These are phyloP conservation scores for Macrolepiota dolichaula DNA, from an alignment of 768 basidiomycete species.

Conservation along the genomic window DNA sequence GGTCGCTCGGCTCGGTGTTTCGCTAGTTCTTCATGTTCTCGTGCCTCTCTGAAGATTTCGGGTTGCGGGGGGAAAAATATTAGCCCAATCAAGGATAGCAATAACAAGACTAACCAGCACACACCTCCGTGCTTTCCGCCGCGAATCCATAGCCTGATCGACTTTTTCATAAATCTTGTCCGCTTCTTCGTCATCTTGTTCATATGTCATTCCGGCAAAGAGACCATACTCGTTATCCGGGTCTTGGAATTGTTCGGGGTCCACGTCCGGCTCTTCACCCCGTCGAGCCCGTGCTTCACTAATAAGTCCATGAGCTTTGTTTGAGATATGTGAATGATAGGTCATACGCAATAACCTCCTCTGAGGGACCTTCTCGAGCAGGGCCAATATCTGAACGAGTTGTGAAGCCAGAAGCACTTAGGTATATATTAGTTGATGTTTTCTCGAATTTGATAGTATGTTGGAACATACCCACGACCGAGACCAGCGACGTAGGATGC, in stretches of 20 bases:
- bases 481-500: conserved; percentile 98
- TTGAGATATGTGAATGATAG: background rate
- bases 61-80: conserved; percentile 16
- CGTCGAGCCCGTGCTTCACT: conserved; percentile 85
- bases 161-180: conserved; percentile 94
- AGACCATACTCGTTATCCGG: conserved; percentile 97
- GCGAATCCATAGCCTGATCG: conserved; percentile 85
- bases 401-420: conserved; percentile 93
- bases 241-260: conserved; percentile 92
- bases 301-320: background rate
- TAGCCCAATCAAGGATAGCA: conserved; percentile 23
- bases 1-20: conserved; percentile 85
- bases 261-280: conserved; percentile 85
- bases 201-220: conserved; percentile 94
- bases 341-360: conserved; percentile 83
- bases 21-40: conserved; percentile 66
- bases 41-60: conserved; percentile 52
- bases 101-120: conserved; percentile 42
- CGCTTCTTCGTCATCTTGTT: conserved; percentile 97
- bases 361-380: conserved; percentile 91
- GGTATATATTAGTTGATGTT: background rate
- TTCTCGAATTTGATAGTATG: background rate
- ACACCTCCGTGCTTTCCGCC: conserved; percentile 76
- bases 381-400: conserved; percentile 99
- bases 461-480: conserved; percentile 79